Percentiles rank a stretch among this genome's conserved stretches.
Conservation (phyloP, 371 early-diverging fungal genomes). For the Zychaea mexicana region DNA sequence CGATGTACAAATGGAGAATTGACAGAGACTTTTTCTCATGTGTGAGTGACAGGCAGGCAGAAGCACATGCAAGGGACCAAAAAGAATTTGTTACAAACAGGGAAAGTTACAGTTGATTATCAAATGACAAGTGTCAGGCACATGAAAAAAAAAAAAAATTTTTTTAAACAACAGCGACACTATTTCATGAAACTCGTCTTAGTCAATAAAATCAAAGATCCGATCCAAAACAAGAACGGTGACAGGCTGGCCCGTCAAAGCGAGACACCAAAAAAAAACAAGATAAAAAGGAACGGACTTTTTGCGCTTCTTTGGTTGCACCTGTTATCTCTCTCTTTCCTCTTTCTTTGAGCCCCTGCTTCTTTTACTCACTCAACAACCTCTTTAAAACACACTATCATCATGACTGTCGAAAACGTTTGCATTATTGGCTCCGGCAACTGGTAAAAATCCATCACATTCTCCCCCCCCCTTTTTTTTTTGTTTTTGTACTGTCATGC, state of each 20-base stretch:
- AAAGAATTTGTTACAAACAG: not conserved
- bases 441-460: no score
- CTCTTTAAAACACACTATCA: not conserved
- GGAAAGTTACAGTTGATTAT: not conserved
- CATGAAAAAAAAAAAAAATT: not conserved
- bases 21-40: no score
- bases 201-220: not conserved
- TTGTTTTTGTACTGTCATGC: not conserved
- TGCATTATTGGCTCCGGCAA: conserved; percentile 94
- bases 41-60: not conserved
- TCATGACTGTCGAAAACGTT: conserved; percentile 64
- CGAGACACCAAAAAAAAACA: not conserved
- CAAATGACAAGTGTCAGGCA: conserved; percentile 1
- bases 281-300: conserved; percentile 1
- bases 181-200: not conserved
- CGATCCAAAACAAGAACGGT: not conserved
- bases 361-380: not conserved
- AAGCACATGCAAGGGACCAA: not conserved
- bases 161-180: not conserved
- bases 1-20: not conserved
- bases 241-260: no score
- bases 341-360: not conserved
- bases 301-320: not conserved
- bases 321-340: not conserved
- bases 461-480: no score